Evolutionary conservation across 192 early-diverging fungal genomes (phyloP).

Genomic region (Gigaspora rosea): DNA sequence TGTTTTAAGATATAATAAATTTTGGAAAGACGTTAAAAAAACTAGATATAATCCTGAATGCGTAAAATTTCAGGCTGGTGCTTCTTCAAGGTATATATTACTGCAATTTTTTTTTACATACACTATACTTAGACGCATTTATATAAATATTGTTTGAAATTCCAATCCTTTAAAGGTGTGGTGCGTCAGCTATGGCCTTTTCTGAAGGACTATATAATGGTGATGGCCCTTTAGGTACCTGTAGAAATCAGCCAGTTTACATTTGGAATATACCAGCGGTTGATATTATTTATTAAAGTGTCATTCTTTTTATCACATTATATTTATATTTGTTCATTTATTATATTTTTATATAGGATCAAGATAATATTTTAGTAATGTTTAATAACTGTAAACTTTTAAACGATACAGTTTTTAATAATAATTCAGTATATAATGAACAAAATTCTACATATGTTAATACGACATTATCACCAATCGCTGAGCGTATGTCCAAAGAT

Average conservation of each 20-base stretch:
- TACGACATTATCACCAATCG: neutral
- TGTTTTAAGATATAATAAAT: no score
- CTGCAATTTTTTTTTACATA: neutral
- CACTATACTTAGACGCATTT: neutral
- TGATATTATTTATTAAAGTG: neutral
- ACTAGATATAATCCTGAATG: no score
- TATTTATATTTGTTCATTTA: neutral
- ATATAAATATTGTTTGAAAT: neutral
- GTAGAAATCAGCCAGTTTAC: conserved; percentile 2
- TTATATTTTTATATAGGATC: neutral
- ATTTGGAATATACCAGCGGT: neutral
- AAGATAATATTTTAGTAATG: neutral
- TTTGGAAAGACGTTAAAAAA: no score
- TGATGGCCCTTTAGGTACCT: neutral
- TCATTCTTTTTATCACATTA: neutral
- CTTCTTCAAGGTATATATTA: neutral
- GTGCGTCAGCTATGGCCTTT: neutral
- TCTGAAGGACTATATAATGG: conserved; percentile 13
- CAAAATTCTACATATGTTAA: neutral
- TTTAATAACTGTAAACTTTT: neutral
- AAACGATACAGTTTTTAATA: neutral
- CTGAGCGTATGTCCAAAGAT: neutral
- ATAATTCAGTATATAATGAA: neutral
- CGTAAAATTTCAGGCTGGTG: neutral
- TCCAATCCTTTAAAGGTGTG: neutral